phyloP scores from a whole-genome alignment of 2,329 filamentous ascomycete genomes.

The Penicillium sp. region DNA sequence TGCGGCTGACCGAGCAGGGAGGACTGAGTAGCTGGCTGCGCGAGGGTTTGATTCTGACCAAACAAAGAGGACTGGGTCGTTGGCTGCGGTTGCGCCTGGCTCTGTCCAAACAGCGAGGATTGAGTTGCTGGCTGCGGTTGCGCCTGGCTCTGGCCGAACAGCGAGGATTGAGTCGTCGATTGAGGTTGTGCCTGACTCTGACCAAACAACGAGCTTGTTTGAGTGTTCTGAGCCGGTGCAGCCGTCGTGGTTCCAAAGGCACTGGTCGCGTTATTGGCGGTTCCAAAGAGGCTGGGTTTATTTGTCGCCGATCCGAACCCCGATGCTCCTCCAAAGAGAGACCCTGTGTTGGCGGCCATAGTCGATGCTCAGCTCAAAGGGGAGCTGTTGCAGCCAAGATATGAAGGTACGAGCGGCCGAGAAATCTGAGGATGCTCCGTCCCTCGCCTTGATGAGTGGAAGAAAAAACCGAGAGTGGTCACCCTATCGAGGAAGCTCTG shows the following conservation, averaged over 20 bases:
- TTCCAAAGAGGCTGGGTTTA: slow-evolving; percentile 23
- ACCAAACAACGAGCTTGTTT: slow-evolving; percentile 18
- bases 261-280: slow-evolving; percentile 23
- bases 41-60: slow-evolving; percentile 19
- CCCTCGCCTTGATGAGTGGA: background rate
- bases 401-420: too few relatives aligned
- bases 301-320: slow-evolving; percentile 21
- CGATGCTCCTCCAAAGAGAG: slow-evolving; percentile 25
- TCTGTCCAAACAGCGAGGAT: slow-evolving; percentile 20
- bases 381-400: too few relatives aligned
- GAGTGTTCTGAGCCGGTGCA: slow-evolving; percentile 16
- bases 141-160: slow-evolving; percentile 25
- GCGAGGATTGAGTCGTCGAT: slow-evolving; percentile 7
- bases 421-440: background rate
- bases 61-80: slow-evolving; percentile 20
- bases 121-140: slow-evolving; percentile 12
- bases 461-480: background rate
- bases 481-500: background rate
- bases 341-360: slow-evolving; percentile 19
- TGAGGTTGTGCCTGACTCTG: slow-evolving; percentile 22
- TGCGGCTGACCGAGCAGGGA: slow-evolving; percentile 26
- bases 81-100: slow-evolving; percentile 17
- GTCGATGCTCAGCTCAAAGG: background rate
- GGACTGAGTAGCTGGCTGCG: slow-evolving; percentile 20
- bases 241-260: slow-evolving; percentile 21